phyloP scores from a whole-genome alignment of 108 stramenopile genomes.

The Stephanodiscus minutulus region DNA sequence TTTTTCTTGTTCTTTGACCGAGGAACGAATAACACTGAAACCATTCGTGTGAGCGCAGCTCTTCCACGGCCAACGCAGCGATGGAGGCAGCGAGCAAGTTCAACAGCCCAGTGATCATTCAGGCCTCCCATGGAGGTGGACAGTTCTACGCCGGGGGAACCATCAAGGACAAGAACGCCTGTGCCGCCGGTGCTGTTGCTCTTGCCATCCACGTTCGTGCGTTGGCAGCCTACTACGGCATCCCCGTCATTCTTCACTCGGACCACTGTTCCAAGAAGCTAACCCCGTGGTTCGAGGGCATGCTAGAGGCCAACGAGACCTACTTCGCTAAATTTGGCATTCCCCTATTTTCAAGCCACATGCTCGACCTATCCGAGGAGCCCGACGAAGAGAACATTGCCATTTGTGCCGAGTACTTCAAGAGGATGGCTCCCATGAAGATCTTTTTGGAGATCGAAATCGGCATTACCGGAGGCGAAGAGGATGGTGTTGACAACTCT shows the following conservation, averaged over 20 bases:
- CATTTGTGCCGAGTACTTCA: conserved; percentile 95
- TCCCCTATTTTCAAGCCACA: conserved; percentile 96
- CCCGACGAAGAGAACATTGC: conserved; percentile 95
- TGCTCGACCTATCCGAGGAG: conserved; percentile 97
- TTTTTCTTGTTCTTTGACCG: too few species aligned
- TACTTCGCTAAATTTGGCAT: conserved; percentile 87
- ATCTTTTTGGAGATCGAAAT: conserved; percentile 99
- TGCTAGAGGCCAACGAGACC: conserved; percentile 93
- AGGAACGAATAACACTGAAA: too few species aligned
- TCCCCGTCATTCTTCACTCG: conserved; percentile 96
- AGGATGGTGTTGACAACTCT: conserved; percentile 97
- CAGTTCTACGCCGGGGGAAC: conserved; percentile 89
- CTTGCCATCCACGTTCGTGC: conserved; percentile 94
- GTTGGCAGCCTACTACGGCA: conserved; percentile 94
- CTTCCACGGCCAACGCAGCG: conserved; percentile 88
- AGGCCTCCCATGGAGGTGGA: conserved; percentile 91
- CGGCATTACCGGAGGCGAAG: conserved; percentile 98
- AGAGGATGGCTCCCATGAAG: conserved; percentile 89
- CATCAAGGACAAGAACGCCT: conserved; percentile 81
- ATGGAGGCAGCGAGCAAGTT: conserved; percentile 89
- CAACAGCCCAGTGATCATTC: conserved; percentile 92
- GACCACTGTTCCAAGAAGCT: conserved; percentile 97
- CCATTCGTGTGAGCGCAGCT: conserved; percentile 68
- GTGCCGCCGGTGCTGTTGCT: conserved; percentile 90
- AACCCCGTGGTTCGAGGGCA: conserved; percentile 95